Percentiles rank a stretch among this genome's conserved stretches.
Conservation (phyloP, 768 basidiomycete genomes). For the Russula sp. region DNA sequence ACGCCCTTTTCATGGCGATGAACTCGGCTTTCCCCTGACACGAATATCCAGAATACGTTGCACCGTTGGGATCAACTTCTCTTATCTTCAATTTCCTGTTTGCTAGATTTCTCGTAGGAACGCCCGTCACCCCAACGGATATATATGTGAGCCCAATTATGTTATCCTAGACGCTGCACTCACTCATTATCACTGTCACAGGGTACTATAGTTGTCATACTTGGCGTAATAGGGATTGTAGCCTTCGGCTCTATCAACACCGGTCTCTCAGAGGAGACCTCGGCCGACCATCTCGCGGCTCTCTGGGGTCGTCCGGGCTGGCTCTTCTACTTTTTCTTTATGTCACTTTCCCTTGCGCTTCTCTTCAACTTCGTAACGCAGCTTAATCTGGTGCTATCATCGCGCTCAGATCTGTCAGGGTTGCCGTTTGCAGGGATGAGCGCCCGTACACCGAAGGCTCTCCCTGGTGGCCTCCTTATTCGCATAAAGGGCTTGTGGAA, state of each 20-base stretch:
- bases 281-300: slow-evolving; percentile 70
- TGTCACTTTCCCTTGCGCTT: slow-evolving; percentile 63
- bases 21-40: slow-evolving; percentile 21
- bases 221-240: slow-evolving; percentile 86
- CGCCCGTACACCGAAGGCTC: slow-evolving; percentile 32
- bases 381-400: slow-evolving; percentile 68
- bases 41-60: slow-evolving; percentile 75
- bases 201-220: slow-evolving; percentile 80
- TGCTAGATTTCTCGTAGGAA: slow-evolving; percentile 83
- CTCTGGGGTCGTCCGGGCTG: slow-evolving; percentile 87
- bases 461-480: slow-evolving; percentile 34
- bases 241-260: slow-evolving; percentile 82
- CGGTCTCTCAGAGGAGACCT: slow-evolving; percentile 70
- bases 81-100: slow-evolving; percentile 97
- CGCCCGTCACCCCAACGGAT: slow-evolving; percentile 78
- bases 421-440: slow-evolving; percentile 49
- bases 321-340: slow-evolving; percentile 86
- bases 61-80: slow-evolving; percentile 89
- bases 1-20: slow-evolving; percentile 29
- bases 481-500: slow-evolving; percentile 45
- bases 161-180: not conserved
- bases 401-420: slow-evolving; percentile 67
- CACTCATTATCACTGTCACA: slow-evolving; percentile 34
- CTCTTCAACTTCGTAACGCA: slow-evolving; percentile 67
- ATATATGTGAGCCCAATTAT: slow-evolving; percentile 56